Evolutionary conservation across 2,329 filamentous ascomycete species (phyloP).

Genomic region (Ophiostoma fasciatum): DNA sequence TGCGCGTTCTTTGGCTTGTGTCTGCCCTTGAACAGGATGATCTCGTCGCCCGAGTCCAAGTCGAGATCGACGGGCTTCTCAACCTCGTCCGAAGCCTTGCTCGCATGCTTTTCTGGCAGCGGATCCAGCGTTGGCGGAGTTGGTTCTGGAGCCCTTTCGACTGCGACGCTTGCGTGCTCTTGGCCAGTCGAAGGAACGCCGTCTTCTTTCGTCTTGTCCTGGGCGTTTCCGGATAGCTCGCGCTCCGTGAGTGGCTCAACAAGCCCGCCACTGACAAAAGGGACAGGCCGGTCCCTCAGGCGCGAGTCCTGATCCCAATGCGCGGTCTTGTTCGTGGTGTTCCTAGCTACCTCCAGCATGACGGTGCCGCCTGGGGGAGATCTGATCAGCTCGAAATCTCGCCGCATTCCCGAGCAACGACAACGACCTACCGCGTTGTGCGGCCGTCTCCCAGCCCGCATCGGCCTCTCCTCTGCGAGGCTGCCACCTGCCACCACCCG

Average conservation of each 20-base stretch:
- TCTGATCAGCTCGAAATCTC: no score
- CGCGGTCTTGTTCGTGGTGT: constrained; percentile 31
- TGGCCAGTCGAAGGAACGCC: no score
- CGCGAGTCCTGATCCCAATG: constrained; percentile 24
- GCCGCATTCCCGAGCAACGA: no score
- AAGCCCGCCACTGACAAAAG: constrained; percentile 38
- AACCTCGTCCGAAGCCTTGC: neutral
- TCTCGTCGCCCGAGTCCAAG: constrained; percentile 55
- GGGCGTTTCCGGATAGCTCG: no score
- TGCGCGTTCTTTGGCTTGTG: neutral
- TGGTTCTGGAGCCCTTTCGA: neutral
- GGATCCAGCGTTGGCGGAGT: neutral
- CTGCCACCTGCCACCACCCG: neutral
- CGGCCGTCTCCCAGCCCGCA: neutral
- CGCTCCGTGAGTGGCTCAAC: constrained; percentile 30
- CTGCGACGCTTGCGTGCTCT: no score
- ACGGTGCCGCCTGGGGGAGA: constrained; percentile 19
- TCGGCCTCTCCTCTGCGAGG: neutral
- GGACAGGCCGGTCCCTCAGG: constrained; percentile 33
- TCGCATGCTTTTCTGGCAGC: neutral
- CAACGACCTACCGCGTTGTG: neutral
- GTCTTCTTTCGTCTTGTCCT: no score
- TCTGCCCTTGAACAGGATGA: constrained; percentile 45
- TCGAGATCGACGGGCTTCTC: neutral
- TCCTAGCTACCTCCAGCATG: constrained; percentile 33